These are phyloP conservation scores for Hypoxylon sp. DNA, from an alignment of 2,329 filamentous ascomycete genomes.

Conservation along the genomic window DNA sequence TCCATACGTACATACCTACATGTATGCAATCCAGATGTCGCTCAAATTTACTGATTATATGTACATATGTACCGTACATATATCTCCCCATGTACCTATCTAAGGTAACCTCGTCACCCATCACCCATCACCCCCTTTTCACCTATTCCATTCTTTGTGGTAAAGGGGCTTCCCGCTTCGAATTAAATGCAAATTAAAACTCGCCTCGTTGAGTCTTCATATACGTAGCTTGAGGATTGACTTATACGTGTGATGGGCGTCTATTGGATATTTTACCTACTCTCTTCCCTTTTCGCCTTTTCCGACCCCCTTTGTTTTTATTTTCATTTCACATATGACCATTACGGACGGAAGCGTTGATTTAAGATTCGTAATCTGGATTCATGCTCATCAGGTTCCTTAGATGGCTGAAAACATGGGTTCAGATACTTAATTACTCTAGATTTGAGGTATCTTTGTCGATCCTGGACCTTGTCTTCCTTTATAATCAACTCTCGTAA, in stretches of 20 bases:
- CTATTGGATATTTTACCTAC: neutral
- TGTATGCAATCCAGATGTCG: neutral
- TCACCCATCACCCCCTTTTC: no score
- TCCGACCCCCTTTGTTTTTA: no score
- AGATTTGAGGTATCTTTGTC: neutral
- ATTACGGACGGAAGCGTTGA: neutral
- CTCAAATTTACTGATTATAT: neutral
- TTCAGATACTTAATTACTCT: no score
- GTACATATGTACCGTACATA: no score
- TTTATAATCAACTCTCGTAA: neutral
- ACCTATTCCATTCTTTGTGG: neutral
- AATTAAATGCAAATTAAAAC: no score
- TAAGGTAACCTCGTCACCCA: no score
- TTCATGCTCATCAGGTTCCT: neutral
- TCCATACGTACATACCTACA: no score
- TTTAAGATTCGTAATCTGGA: neutral
- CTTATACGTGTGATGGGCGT: neutral
- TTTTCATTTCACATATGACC: no score
- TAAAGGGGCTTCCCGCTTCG: neutral
- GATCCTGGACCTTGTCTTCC: neutral
- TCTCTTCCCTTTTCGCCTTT: neutral
- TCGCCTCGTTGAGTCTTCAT: neutral
- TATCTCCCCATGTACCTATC: no score
- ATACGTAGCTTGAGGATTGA: neutral
- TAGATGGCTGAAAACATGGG: neutral